phyloP scores from a whole-genome alignment of 139 green algal species.

The Pleodorina starrii region DNA sequence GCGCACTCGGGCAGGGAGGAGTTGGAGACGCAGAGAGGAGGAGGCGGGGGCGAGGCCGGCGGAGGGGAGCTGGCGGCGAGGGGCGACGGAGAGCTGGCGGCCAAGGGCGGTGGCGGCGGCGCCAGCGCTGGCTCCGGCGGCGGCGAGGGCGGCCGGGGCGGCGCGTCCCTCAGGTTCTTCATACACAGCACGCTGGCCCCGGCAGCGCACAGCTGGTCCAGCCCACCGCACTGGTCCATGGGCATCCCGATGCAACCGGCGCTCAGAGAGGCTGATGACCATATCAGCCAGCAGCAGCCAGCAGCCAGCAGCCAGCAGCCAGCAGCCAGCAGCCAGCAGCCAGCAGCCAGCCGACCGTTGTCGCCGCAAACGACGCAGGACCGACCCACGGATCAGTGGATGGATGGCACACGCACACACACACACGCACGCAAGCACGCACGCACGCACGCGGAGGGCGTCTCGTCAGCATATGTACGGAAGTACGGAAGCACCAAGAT shows the following conservation, averaged over 20 bases:
- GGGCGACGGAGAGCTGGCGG: neutral
- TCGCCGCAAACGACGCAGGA: too few relatives aligned
- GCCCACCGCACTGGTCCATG: slow-evolving; percentile 26
- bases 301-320: too few relatives aligned
- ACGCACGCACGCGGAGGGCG: too few relatives aligned
- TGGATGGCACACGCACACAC: too few relatives aligned
- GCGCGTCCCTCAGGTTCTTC: neutral
- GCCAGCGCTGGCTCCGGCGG: neutral
- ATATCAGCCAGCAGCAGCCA: too few relatives aligned
- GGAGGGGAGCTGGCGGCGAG: neutral
- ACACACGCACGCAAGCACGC: too few relatives aligned
- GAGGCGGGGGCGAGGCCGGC: neutral
- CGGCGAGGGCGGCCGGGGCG: neutral
- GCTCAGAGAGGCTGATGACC: neutral
- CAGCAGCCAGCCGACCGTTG: too few relatives aligned
- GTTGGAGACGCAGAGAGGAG: neutral
- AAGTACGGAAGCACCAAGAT: too few relatives aligned
- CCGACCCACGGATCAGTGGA: too few relatives aligned
- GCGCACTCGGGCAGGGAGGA: slow-evolving; percentile 3
- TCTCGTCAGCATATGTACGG: too few relatives aligned
- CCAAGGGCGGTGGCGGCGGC: neutral
- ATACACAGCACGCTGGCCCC: neutral
- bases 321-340: too few relatives aligned
- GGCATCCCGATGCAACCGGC: slow-evolving; percentile 5
- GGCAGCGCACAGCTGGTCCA: neutral